Evolutionary conservation across 2,329 filamentous ascomycete species (phyloP).

Genomic region (Knufia fluminis): DNA sequence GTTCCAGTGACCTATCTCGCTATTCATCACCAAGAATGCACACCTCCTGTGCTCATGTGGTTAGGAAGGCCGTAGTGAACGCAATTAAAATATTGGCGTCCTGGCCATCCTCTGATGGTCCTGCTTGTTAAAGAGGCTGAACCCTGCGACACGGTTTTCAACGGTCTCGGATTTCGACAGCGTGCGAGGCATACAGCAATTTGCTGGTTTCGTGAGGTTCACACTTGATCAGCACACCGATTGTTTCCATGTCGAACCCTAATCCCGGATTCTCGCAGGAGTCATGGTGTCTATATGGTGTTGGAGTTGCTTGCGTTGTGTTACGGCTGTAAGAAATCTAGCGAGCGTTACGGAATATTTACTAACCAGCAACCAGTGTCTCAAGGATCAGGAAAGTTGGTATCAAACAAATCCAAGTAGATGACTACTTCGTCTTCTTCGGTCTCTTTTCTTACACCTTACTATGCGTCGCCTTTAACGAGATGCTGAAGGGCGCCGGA

Average conservation of each 20-base stretch:
- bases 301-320: conserved; percentile 30
- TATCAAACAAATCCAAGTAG: conserved; percentile 42
- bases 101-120: too few relatives aligned
- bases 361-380: conserved; percentile 22
- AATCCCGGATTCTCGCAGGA: conserved; percentile 19
- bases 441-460: conserved; percentile 48
- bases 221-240: not conserved
- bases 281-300: conserved; percentile 33
- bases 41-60: too few relatives aligned
- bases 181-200: too few relatives aligned
- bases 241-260: conserved; percentile 1
- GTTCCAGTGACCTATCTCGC: too few relatives aligned
- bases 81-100: too few relatives aligned
- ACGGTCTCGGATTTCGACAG: too few relatives aligned
- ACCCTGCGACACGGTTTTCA: too few relatives aligned
- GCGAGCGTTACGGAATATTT: conserved; percentile 29
- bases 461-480: conserved; percentile 46
- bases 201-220: too few relatives aligned
- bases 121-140: too few relatives aligned
- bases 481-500: conserved; percentile 45
- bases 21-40: too few relatives aligned
- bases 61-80: too few relatives aligned
- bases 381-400: conserved; percentile 37
- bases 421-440: conserved; percentile 49
- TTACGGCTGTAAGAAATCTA: conserved; percentile 34